phyloP scores from a whole-genome alignment of 768 basidiomycete genomes.

The Vararia minispora region DNA sequence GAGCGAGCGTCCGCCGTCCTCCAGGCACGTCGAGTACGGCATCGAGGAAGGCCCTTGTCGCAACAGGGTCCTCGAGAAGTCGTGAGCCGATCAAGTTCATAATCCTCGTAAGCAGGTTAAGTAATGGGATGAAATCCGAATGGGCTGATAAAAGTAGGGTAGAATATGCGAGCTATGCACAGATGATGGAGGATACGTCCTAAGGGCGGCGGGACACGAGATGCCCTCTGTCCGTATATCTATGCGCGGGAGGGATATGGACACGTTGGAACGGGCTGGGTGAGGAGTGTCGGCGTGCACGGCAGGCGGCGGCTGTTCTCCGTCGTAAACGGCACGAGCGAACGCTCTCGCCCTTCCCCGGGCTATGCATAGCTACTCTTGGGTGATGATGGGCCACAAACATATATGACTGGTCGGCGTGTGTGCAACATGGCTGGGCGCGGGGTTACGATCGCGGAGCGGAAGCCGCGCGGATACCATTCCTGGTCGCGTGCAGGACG shows the following conservation, averaged over 20 bases:
- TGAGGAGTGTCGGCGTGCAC: not conserved
- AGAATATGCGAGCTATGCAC: slow-evolving; percentile 2
- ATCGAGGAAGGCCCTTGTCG: slow-evolving; percentile 40
- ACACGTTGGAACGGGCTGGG: slow-evolving; percentile 17
- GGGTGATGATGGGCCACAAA: too few relatives aligned
- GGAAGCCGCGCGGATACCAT: too few relatives aligned
- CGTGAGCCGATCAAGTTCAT: slow-evolving; percentile 39
- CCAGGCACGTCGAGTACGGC: slow-evolving; percentile 44
- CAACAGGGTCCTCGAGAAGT: slow-evolving; percentile 55
- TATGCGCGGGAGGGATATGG: slow-evolving; percentile 2
- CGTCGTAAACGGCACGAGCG: not conserved
- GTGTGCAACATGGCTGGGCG: slow-evolving; percentile 4
- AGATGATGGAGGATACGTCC: slow-evolving; percentile 9
- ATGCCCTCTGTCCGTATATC: too few relatives aligned
- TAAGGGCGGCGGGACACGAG: slow-evolving; percentile 7
- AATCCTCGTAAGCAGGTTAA: slow-evolving; percentile 13
- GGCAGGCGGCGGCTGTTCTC: not conserved
- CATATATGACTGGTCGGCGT: too few relatives aligned
- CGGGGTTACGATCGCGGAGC: not conserved
- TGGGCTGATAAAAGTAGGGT: slow-evolving; percentile 1
- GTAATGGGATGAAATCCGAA: too few relatives aligned
- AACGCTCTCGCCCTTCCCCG: too few relatives aligned
- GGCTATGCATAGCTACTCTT: too few relatives aligned
- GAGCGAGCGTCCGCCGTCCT: slow-evolving; percentile 56
- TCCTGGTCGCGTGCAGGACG: too few relatives aligned